Evolutionary conservation across 2,329 filamentous ascomycete genomes (phyloP).

Genomic region (Xenosphaeropsis pyriputrescens): DNA sequence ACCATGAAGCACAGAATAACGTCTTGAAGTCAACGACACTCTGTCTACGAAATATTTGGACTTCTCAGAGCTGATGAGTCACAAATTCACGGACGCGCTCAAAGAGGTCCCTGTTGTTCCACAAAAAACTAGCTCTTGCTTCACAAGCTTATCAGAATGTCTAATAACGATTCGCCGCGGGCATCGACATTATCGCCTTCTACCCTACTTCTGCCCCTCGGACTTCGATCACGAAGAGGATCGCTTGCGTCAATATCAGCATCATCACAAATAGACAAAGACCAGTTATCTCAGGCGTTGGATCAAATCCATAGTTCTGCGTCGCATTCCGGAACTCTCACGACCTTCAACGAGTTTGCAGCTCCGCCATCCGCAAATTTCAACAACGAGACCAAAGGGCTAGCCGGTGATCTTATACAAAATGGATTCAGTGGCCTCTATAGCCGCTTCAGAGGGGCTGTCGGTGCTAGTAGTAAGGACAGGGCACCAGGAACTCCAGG

Average conservation of each 20-base stretch:
- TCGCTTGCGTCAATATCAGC: constrained; percentile 32
- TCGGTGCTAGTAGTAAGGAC: constrained; percentile 50
- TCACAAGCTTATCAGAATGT: constrained; percentile 9
- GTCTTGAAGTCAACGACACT: neutral
- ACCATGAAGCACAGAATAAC: neutral
- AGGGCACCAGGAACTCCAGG: constrained; percentile 19
- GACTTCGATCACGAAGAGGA: constrained; percentile 21
- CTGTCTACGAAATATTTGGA: neutral
- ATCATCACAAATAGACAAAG: constrained; percentile 46
- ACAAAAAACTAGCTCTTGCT: neutral
- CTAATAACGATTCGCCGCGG: constrained; percentile 13
- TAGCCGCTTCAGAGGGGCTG: constrained; percentile 67
- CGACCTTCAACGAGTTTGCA: constrained; percentile 88
- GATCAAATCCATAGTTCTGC: constrained; percentile 81
- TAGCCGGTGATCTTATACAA: constrained; percentile 61
- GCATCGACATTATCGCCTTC: constrained; percentile 7
- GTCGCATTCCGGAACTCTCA: constrained; percentile 72
- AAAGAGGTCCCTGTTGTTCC: neutral
- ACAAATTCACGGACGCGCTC: neutral
- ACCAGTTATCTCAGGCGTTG: constrained; percentile 61
- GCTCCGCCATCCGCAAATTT: constrained; percentile 46
- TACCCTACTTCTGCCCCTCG: constrained; percentile 7
- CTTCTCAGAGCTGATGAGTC: neutral
- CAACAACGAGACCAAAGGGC: constrained; percentile 50
- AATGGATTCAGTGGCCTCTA: constrained; percentile 84